phyloP scores from a whole-genome alignment of 169 alveolate species.

The Plasmodium blacklocki region DNA sequence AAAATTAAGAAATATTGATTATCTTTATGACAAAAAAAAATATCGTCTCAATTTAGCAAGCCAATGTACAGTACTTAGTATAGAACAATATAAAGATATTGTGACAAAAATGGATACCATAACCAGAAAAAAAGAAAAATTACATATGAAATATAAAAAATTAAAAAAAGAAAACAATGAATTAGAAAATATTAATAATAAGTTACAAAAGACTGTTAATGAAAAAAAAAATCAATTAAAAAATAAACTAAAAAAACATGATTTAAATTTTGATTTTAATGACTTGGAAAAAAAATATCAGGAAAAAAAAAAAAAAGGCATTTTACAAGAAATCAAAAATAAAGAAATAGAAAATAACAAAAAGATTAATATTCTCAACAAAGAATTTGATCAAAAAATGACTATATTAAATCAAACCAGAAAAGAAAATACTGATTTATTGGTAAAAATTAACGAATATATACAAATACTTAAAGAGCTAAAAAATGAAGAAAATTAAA shows the following conservation, averaged over 20 bases:
- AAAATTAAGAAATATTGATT: slow-evolving; percentile 61
- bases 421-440: slow-evolving; percentile 22
- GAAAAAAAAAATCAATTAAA: slow-evolving; percentile 39
- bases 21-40: slow-evolving; percentile 69
- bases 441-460: slow-evolving; percentile 28
- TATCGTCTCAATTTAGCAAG: slow-evolving; percentile 54
- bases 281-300: slow-evolving; percentile 71
- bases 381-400: slow-evolving; percentile 11
- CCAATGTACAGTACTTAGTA: slow-evolving; percentile 40
- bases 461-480: slow-evolving; percentile 25
- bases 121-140: slow-evolving; percentile 17
- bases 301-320: slow-evolving; percentile 62
- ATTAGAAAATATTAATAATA: slow-evolving; percentile 37
- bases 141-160: slow-evolving; percentile 1
- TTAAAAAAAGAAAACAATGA: slow-evolving; percentile 46
- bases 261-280: slow-evolving; percentile 45
- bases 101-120: slow-evolving; percentile 23
- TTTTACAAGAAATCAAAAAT: slow-evolving; percentile 55
- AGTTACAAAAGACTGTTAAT: slow-evolving; percentile 17
- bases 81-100: slow-evolving; percentile 39
- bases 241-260: slow-evolving; percentile 60
- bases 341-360: slow-evolving; percentile 33
- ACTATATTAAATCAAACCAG: slow-evolving; percentile 26
- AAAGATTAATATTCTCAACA: slow-evolving; percentile 14
- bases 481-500: slow-evolving; percentile 8